Evolutionary conservation across 768 basidiomycete species (phyloP), one percentile per base, ranked within the genome.

Genomic region (Lactarius indigo): DNA sequence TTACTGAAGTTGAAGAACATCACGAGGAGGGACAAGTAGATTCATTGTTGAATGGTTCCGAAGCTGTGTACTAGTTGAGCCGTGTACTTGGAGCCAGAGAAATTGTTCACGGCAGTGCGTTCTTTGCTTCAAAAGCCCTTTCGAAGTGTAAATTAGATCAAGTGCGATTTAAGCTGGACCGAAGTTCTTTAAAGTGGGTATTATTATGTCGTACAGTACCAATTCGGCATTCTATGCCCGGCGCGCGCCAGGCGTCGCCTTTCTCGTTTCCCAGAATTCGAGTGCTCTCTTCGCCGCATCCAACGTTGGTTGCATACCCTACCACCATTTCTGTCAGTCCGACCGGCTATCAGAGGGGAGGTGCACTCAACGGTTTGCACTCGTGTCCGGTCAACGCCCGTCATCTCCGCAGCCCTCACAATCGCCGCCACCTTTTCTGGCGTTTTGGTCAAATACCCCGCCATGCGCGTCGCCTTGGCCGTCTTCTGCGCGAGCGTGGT

Each of bases 401-500:
- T 82, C 66, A 79, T 76, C 44, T 83, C 81, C 12, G 87, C 90
- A 26, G 81, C 77, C 54, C 81, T 81, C 3, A 96, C 83, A n/a
- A 98, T 80, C 5, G 88, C 88, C 8, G 85, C 83, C 2, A 96
- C 87, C 74, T 96, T 94, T 75, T 91, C 92, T 33, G 82, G 85
- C 0, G 92, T 96, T 74, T 86, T 89, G 50, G 81, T 77, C 39
- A 98, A 81, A 74, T 94, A 96, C 3, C 82, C 85, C 5, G 86
- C 85, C 96, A 99, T 97, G 79, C 93, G 96, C 8, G 85, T 83
- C 0, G 90, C 90, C 74, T 95, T 94, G 6, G 85, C 82, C 1
- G 85, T 83, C 70, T 89, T 87, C 73, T 96, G 92, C 0, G 84
- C 82, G 3, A 87, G 83, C 0, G 87, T 87, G 2, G 85, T 79